A percentile compares a stretch with the other conserved stretches of the same genome.
Conservation (phyloP, 306 rosid genomes). For the Quercus wislizeni region DNA sequence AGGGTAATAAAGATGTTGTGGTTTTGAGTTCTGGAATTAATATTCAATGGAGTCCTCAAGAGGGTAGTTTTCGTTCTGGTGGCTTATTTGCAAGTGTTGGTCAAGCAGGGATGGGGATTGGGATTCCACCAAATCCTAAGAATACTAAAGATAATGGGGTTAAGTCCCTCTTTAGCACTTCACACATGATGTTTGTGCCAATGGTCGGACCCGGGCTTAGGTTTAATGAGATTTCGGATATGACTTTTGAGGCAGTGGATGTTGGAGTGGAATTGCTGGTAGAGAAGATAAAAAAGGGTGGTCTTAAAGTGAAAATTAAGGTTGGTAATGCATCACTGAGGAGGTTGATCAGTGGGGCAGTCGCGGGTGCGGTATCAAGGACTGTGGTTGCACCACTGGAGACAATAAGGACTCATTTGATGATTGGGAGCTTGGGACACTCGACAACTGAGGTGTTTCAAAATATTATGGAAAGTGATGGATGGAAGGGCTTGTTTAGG, state of each 20-base stretch:
- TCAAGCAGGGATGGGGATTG: slow-evolving; percentile 28
- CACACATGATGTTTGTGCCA: slow-evolving; percentile 24
- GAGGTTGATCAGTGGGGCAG: slow-evolving; percentile 64
- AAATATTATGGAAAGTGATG: slow-evolving; percentile 49
- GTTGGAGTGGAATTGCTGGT: slow-evolving; percentile 20
- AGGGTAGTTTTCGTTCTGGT: slow-evolving; percentile 2
- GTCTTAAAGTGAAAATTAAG: slow-evolving; percentile 45
- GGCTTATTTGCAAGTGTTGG: slow-evolving; percentile 42
- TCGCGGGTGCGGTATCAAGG: slow-evolving; percentile 66
- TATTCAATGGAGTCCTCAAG: slow-evolving; percentile 21
- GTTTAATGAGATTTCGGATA: slow-evolving; percentile 12
- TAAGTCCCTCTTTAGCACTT: slow-evolving; percentile 21
- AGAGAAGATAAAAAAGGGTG: slow-evolving; percentile 20
- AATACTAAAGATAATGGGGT: slow-evolving; percentile 2
- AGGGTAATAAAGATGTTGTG: slow-evolving; percentile 19
- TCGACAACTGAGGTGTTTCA: slow-evolving; percentile 42
- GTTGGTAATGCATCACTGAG: slow-evolving; percentile 47
- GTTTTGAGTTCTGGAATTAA: slow-evolving; percentile 43
- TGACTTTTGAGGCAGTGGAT: slow-evolving; percentile 10
- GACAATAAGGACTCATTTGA: slow-evolving; percentile 62
- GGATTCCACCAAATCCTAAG: slow-evolving; percentile 20
- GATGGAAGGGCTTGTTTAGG: slow-evolving; percentile 65
- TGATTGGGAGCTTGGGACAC: slow-evolving; percentile 56
- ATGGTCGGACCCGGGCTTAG: neutral
- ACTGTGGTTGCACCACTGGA: slow-evolving; percentile 58